These are phyloP conservation scores for Kurtzmaniella quercitrusa DNA, from an alignment of 1,139 yeast species.

Conservation along the genomic window DNA sequence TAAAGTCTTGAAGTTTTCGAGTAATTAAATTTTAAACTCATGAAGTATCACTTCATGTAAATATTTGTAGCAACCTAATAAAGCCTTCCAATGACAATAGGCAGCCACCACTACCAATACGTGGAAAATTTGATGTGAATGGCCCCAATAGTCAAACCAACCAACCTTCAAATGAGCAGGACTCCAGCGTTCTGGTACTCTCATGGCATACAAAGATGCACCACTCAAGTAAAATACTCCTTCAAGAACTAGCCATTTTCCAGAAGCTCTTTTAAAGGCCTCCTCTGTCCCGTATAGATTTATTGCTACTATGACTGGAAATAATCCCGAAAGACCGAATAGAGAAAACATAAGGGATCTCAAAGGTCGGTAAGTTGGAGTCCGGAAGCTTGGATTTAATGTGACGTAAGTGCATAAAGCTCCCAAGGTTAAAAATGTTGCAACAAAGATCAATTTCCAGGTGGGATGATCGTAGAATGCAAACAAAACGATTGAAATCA, in stretches of 20 bases:
- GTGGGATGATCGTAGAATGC: slow-evolving; percentile 53
- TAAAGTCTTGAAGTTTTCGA: not conserved
- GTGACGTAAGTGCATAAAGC: slow-evolving; percentile 61
- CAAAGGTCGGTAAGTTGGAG: slow-evolving; percentile 68
- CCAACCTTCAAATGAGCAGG: slow-evolving; percentile 52
- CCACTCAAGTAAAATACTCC: slow-evolving; percentile 75
- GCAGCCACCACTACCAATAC: slow-evolving; percentile 81
- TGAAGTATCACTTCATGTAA: slow-evolving; percentile 28
- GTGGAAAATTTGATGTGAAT: slow-evolving; percentile 88
- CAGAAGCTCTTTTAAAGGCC: slow-evolving; percentile 49
- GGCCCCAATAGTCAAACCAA: slow-evolving; percentile 67
- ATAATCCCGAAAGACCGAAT: slow-evolving; percentile 75
- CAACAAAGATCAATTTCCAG: slow-evolving; percentile 41
- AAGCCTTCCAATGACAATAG: slow-evolving; percentile 64
- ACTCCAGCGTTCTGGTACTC: slow-evolving; percentile 66
- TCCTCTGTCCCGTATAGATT: slow-evolving; percentile 29
- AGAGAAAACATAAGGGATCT: slow-evolving; percentile 75
- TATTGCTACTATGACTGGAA: slow-evolving; percentile 62
- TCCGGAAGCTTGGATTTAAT: slow-evolving; percentile 59
- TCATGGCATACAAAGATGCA: slow-evolving; percentile 70
- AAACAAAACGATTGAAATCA: slow-evolving; percentile 66
- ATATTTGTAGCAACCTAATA: slow-evolving; percentile 55
- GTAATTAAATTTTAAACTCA: not conserved
- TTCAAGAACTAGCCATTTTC: slow-evolving; percentile 62
- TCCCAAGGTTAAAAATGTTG: slow-evolving; percentile 54